These are phyloP conservation scores for Hemileia vastatrix DNA, from an alignment of 1,284 basidiomycete species.

Conservation along the genomic window DNA sequence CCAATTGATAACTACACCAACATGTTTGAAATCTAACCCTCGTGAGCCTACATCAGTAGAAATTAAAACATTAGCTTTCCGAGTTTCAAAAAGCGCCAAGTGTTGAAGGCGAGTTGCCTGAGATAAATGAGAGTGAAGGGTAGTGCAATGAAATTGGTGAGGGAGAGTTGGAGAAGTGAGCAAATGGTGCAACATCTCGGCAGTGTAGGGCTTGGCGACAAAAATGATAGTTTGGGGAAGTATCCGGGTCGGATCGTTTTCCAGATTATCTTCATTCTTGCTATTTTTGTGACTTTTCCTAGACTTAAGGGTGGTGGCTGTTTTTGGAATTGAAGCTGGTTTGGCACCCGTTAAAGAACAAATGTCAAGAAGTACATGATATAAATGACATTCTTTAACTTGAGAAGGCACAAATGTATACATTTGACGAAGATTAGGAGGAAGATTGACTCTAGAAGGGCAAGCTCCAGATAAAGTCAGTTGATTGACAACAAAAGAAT, in stretches of 20 bases:
- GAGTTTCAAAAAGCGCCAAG: constrained; percentile 74
- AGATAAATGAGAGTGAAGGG: constrained; percentile 84
- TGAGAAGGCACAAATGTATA: constrained; percentile 93
- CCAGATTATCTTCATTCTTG: constrained; percentile 45
- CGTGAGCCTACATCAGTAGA: constrained; percentile 44
- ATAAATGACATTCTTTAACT: constrained; percentile 85
- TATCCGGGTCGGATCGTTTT: constrained; percentile 49
- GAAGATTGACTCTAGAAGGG: constrained; percentile 62
- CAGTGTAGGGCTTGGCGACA: constrained; percentile 73
- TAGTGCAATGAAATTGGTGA: constrained; percentile 70
- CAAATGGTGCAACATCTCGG: constrained; percentile 67
- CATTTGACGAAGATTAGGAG: constrained; percentile 70
- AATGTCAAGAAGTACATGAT: constrained; percentile 72
- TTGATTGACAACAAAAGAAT: too few relatives aligned
- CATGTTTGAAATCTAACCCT: constrained; percentile 50
- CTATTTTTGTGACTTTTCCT: constrained; percentile 19
- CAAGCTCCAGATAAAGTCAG: constrained; percentile 6
- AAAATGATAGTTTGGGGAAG: constrained; percentile 91
- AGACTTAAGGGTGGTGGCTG: constrained; percentile 22
- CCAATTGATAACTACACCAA: constrained; percentile 94
- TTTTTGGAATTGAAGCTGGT: constrained; percentile 39
- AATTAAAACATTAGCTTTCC: constrained; percentile 41
- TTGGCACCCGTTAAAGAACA: constrained; percentile 32
- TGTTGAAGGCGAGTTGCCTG: constrained; percentile 78
- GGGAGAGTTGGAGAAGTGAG: constrained; percentile 57